Evolutionary conservation across 2,329 filamentous ascomycete species (phyloP).

Genomic region (Nothophoma quercina): DNA sequence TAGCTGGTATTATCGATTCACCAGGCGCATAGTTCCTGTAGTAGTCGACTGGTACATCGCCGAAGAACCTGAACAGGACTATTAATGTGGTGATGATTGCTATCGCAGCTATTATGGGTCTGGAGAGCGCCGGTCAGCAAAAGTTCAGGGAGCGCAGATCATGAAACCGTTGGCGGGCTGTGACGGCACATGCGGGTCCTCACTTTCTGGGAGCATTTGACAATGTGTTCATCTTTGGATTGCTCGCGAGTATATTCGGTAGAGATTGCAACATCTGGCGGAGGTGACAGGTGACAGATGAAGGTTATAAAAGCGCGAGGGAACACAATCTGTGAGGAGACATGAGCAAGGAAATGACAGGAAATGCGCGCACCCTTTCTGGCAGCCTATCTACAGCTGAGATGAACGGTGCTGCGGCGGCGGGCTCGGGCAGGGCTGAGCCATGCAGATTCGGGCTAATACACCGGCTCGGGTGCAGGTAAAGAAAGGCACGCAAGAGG

Average conservation of each 20-base stretch:
- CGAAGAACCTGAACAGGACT: conserved; percentile 35
- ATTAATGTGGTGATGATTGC: conserved; percentile 28
- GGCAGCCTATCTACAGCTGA: conserved; percentile 17
- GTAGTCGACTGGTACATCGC: conserved; percentile 35
- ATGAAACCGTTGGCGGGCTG: not conserved
- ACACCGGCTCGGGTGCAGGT: conserved; percentile 5
- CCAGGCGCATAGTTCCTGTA: conserved; percentile 36
- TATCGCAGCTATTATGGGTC: conserved; percentile 32
- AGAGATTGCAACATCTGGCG: conserved; percentile 9
- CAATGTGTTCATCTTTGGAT: conserved; percentile 9
- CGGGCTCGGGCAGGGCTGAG: conserved; percentile 11
- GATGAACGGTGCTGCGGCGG: conserved; percentile 8
- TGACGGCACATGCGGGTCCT: not conserved
- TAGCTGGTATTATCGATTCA: conserved; percentile 22
- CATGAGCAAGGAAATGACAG: conserved; percentile 18
- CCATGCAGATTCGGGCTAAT: conserved; percentile 11
- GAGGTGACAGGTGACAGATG: conserved; percentile 7
- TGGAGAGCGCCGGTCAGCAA: conserved; percentile 10
- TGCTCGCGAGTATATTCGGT: conserved; percentile 5
- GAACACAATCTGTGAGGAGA: not conserved
- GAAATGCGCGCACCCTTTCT: conserved; percentile 11
- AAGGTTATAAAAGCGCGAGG: conserved; percentile 1
- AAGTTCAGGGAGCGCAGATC: not conserved
- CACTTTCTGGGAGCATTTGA: conserved; percentile 15
- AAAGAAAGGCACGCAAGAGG: not conserved